A percentile compares a stretch with the other conserved stretches of the same genome.
phyloP scores from a whole-genome alignment of 352 stramenopile species.

The Pythium brachiatum region DNA sequence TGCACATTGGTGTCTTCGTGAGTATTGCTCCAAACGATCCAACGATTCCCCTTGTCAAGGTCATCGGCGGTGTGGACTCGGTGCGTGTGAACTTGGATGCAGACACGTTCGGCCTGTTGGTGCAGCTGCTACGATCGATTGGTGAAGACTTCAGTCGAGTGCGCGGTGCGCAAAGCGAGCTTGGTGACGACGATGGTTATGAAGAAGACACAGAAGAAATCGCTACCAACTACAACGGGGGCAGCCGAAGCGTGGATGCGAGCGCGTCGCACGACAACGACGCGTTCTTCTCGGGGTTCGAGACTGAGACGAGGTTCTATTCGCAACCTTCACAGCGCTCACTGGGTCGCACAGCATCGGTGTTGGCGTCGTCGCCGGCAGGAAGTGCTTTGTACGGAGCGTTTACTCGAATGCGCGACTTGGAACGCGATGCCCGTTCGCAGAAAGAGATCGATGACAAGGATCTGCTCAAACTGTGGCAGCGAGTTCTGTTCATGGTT shows the following conservation, averaged over 20 bases:
- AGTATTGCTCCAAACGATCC: conserved; percentile 79
- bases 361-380: conserved; percentile 3
- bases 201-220: not conserved
- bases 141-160: conserved; percentile 53
- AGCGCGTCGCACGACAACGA: conserved; percentile 22
- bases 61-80: conserved; percentile 65
- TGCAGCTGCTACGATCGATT: conserved; percentile 67
- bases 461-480: conserved; percentile 72
- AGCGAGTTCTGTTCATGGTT: conserved; percentile 35
- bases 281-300: conserved; percentile 22
- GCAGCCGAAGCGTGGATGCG: conserved; percentile 7
- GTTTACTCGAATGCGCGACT: conserved; percentile 11
- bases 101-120: conserved; percentile 52
- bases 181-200: not conserved
- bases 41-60: conserved; percentile 72
- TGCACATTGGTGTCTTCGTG: conserved; percentile 69
- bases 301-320: conserved; percentile 14
- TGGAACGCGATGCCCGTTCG: not conserved
- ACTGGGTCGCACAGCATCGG: conserved; percentile 1
- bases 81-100: conserved; percentile 74
- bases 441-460: conserved; percentile 54
- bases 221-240: not conserved
- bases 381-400: conserved; percentile 9
- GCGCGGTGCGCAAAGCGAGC: not conserved
- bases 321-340: conserved; percentile 9